These are phyloP conservation scores for Tuber borchii DNA, from an alignment of 495 filamentous ascomycete genomes.

Conservation along the genomic window DNA sequence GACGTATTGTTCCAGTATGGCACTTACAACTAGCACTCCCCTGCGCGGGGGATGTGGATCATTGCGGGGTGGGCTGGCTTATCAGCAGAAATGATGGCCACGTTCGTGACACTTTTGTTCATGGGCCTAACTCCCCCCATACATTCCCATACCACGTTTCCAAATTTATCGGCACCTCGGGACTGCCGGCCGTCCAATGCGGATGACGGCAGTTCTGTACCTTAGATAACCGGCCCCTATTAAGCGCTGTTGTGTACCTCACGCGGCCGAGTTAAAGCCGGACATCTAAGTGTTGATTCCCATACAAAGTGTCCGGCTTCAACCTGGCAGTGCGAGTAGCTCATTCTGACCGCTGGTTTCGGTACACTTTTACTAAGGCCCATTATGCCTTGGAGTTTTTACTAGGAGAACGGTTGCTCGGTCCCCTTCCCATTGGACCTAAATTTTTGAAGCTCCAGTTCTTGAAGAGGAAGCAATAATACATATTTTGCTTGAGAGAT, in stretches of 20 bases:
- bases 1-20: background rate
- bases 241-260: background rate
- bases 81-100: background rate
- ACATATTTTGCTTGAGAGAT: background rate
- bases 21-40: background rate
- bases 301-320: background rate
- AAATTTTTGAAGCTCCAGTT: background rate
- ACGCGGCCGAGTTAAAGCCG: background rate
- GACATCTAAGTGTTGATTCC: background rate
- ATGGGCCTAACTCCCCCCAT: background rate
- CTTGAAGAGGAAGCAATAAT: background rate
- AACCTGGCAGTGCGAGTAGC: background rate
- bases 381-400: background rate
- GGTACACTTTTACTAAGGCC: background rate
- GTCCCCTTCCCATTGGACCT: background rate
- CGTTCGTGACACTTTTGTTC: background rate
- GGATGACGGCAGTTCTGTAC: background rate
- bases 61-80: background rate
- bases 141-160: background rate
- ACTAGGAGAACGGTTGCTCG: background rate
- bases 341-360: background rate
- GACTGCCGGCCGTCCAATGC: background rate
- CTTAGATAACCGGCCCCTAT: background rate
- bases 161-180: background rate
- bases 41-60: background rate